Conservation (phyloP, 129 eudicot species). For the Lonicera japonica region DNA sequence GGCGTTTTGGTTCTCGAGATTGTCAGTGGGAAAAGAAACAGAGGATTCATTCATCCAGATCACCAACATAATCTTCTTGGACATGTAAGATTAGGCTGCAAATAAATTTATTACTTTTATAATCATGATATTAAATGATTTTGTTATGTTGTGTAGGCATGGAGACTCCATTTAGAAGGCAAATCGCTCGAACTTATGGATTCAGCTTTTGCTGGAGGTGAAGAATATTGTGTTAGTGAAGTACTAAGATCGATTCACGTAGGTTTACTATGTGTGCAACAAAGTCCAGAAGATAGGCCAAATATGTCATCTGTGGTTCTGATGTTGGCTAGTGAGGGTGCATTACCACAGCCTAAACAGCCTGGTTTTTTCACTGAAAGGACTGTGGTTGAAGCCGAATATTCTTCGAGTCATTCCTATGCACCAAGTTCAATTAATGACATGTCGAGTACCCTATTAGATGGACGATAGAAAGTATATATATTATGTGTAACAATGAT, state of each 20-base stretch:
- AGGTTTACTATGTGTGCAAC: constrained; percentile 36
- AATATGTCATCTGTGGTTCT: constrained; percentile 20
- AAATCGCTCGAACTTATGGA: constrained; percentile 28
- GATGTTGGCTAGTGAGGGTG: constrained; percentile 32
- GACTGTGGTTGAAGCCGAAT: constrained; percentile 5
- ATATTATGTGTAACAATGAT: neutral
- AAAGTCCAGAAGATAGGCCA: constrained; percentile 40
- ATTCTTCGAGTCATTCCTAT: constrained; percentile 6
- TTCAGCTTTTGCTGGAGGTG: neutral
- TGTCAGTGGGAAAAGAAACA: constrained; percentile 27
- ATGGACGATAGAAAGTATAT: constrained; percentile 19
- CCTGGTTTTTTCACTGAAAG: constrained; percentile 38
- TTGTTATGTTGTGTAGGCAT: constrained; percentile 25
- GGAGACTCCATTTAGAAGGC: constrained; percentile 34
- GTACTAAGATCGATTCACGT: constrained; percentile 28
- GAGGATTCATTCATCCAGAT: constrained; percentile 28
- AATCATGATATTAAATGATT: neutral
- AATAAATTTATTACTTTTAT: neutral
- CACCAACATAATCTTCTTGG: constrained; percentile 34
- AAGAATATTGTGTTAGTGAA: constrained; percentile 3
- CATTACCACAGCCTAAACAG: constrained; percentile 25
- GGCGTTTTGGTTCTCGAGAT: constrained; percentile 35
- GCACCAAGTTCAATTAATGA: constrained; percentile 29
- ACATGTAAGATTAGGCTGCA: constrained; percentile 26
- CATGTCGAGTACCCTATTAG: constrained; percentile 27